phyloP scores from a whole-genome alignment of 1,284 basidiomycete species.

The Marasmius tenuissimus region DNA sequence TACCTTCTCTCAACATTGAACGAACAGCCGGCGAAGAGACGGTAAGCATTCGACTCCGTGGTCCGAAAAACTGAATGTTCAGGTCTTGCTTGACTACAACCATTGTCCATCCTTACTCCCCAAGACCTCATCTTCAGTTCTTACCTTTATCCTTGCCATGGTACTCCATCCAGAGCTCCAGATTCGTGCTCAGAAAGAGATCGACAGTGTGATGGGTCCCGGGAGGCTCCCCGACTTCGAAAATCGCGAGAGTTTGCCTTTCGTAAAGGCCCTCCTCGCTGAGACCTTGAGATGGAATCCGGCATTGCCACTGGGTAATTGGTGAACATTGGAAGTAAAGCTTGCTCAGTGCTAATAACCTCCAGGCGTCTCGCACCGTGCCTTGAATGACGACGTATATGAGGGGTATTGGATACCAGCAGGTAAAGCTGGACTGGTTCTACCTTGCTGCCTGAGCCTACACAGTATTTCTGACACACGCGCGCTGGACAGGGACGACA shows the following conservation, averaged over 20 bases:
- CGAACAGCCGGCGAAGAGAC: conserved; percentile 31
- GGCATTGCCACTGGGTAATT: conserved; percentile 28
- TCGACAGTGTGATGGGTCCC: conserved; percentile 27
- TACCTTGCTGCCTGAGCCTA: background rate
- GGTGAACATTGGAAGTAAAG: too few species aligned
- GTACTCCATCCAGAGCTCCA: conserved; percentile 29
- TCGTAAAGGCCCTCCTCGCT: conserved; percentile 31
- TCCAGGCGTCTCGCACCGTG: conserved; percentile 12
- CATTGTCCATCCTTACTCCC: too few species aligned
- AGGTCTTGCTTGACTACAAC: too few species aligned
- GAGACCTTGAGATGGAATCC: conserved; percentile 35
- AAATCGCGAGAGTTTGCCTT: conserved; percentile 28
- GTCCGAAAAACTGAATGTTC: too few species aligned
- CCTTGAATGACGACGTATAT: conserved; percentile 11
- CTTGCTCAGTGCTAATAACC: background rate
- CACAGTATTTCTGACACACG: background rate
- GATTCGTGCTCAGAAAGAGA: conserved; percentile 28
- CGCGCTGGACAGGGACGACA: conserved; percentile 12
- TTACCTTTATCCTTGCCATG: conserved; percentile 28
- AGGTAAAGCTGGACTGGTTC: background rate
- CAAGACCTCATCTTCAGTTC: conserved; percentile 23
- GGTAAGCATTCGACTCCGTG: conserved; percentile 14
- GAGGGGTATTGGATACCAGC: conserved; percentile 24
- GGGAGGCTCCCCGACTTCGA: conserved; percentile 33
- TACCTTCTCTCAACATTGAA: background rate